Evolutionary conservation across 2,329 filamentous ascomycete genomes (phyloP).

Genomic region (Blastomyces parvus): DNA sequence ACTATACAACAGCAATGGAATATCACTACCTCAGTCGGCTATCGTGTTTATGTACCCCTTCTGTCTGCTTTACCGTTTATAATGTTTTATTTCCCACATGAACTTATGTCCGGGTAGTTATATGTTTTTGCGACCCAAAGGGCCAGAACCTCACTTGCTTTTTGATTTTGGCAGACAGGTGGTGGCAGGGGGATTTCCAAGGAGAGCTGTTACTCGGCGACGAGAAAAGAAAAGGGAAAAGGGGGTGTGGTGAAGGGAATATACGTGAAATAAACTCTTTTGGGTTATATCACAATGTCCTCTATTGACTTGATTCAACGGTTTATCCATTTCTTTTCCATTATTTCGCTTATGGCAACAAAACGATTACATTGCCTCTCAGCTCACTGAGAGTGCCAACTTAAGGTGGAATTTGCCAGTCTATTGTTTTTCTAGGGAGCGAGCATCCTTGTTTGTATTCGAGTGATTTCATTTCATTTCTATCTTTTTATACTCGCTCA

Average conservation of each 20-base stretch:
- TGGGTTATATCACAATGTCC: background rate
- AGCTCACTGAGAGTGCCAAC: background rate
- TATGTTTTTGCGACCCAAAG: background rate
- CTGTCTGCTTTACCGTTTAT: background rate
- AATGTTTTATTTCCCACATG: background rate
- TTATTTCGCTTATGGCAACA: background rate
- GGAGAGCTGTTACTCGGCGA: background rate
- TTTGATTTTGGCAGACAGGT: background rate
- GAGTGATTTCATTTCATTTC: background rate
- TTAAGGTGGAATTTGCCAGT: background rate
- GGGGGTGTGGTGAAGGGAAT: background rate
- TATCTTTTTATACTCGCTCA: background rate
- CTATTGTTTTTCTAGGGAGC: background rate
- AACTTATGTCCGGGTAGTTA: background rate
- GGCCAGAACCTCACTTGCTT: background rate
- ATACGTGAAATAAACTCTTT: background rate
- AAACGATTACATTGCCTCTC: background rate
- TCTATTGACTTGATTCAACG: background rate
- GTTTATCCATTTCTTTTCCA: background rate
- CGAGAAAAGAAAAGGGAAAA: background rate
- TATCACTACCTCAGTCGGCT: background rate
- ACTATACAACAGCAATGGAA: slow-evolving; percentile 5
- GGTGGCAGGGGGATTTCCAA: background rate
- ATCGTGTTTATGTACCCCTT: background rate
- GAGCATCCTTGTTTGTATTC: background rate